Evolutionary conservation across 805 yeast genomes (phyloP).

Genomic region (Cyberlindnera suaveolens): DNA sequence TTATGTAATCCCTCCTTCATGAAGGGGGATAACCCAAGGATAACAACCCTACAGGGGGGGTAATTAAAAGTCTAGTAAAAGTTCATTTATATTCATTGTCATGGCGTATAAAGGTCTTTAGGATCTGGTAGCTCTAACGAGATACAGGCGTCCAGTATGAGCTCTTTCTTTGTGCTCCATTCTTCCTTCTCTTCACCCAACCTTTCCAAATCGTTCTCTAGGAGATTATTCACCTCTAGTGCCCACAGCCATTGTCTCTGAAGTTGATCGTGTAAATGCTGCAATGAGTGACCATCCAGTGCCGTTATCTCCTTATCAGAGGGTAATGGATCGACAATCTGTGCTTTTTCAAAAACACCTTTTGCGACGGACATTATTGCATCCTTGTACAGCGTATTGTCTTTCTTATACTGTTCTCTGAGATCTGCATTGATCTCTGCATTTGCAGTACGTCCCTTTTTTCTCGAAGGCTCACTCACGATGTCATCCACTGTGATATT

Average conservation of each 20-base stretch:
- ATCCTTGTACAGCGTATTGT: slow-evolving; percentile 6
- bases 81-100: background rate
- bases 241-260: slow-evolving; percentile 32
- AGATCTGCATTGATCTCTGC: slow-evolving; percentile 21
- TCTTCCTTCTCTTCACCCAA: slow-evolving; percentile 28
- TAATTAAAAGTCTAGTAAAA: no score
- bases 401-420: slow-evolving; percentile 13
- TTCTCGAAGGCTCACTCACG: slow-evolving; percentile 21
- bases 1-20: no score
- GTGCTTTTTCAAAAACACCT: slow-evolving; percentile 6
- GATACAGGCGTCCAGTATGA: slow-evolving; percentile 37
- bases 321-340: slow-evolving; percentile 14
- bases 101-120: background rate
- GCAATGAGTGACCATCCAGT: slow-evolving; percentile 8
- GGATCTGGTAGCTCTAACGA: slow-evolving; percentile 23
- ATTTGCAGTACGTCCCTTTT: slow-evolving; percentile 22
- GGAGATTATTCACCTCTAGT: slow-evolving; percentile 31
- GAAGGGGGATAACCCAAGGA: no score
- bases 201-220: slow-evolving; percentile 26
- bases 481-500: slow-evolving; percentile 20
- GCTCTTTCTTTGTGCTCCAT: slow-evolving; percentile 36
- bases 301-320: slow-evolving; percentile 12
- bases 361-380: slow-evolving; percentile 5
- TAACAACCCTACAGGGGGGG: no score
- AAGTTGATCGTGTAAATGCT: slow-evolving; percentile 24